A percentile compares a stretch with the other conserved stretches of the same genome.
Evolutionary conservation across 208 protist genomes (phyloP).

Genomic region (Leishmania amazonensis): DNA sequence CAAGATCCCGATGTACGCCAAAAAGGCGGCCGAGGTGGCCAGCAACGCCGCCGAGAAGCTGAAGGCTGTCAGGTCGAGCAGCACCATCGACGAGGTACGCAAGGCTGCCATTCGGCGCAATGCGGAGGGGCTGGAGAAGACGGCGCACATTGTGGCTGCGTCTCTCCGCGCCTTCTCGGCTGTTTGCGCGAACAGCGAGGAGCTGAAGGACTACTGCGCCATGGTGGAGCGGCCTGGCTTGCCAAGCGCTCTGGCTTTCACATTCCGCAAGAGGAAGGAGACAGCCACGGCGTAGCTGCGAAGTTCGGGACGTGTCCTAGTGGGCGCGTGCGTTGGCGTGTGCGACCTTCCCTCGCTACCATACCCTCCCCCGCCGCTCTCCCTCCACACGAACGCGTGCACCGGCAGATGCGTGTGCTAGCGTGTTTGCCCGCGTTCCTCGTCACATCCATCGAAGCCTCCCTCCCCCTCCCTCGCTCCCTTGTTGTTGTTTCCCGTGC

Average conservation of each 20-base stretch:
- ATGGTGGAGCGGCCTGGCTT: conserved; percentile 51
- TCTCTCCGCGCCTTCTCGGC: conserved; percentile 50
- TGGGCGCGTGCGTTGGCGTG: neutral
- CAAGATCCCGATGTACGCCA: conserved; percentile 50
- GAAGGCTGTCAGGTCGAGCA: conserved; percentile 40
- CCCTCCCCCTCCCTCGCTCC: too few species aligned
- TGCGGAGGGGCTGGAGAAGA: conserved; percentile 55
- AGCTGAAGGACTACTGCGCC: conserved; percentile 48
- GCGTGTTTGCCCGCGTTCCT: too few species aligned
- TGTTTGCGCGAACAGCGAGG: conserved; percentile 53
- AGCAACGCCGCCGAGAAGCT: conserved; percentile 57
- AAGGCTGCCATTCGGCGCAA: conserved; percentile 33
- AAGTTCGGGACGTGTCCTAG: neutral
- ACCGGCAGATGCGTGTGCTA: neutral
- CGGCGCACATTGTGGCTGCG: conserved; percentile 46
- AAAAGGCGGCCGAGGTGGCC: conserved; percentile 61
- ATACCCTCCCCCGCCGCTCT: neutral
- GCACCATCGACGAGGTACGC: conserved; percentile 36
- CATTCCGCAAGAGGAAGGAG: conserved; percentile 52
- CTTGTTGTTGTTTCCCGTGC: too few species aligned
- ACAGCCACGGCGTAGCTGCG: neutral
- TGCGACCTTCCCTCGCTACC: too few species aligned
- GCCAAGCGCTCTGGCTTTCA: conserved; percentile 46
- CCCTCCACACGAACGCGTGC: neutral
- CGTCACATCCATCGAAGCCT: too few species aligned